A percentile compares a stretch with the other conserved stretches of the same genome.
phyloP scores from a whole-genome alignment of 257 asterid species.

The Galeopsis tetrahit region DNA sequence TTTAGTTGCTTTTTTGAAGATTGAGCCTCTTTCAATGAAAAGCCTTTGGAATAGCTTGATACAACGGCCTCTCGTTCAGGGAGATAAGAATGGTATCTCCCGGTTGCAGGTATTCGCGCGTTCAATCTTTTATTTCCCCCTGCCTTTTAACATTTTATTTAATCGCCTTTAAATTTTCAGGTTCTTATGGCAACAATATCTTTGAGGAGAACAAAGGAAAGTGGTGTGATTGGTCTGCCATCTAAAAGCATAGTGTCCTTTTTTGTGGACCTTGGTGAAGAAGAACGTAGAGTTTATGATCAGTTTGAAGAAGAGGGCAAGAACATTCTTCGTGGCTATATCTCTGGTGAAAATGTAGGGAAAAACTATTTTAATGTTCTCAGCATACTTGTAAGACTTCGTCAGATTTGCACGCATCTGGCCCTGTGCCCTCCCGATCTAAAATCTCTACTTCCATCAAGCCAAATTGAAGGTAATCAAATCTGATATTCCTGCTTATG shows the following conservation, averaged over 20 bases:
- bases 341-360: constrained; percentile 43
- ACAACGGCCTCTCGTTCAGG: constrained; percentile 72
- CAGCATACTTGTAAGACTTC: constrained; percentile 76
- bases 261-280: constrained; percentile 62
- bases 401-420: constrained; percentile 65
- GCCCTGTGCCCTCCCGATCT: constrained; percentile 56
- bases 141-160: not conserved
- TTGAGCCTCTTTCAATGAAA: constrained; percentile 79
- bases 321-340: constrained; percentile 50
- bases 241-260: constrained; percentile 64
- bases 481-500: constrained; percentile 30
- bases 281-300: constrained; percentile 79
- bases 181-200: constrained; percentile 78
- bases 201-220: constrained; percentile 84
- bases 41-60: constrained; percentile 73
- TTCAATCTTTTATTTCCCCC: not conserved
- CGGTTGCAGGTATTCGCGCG: constrained; percentile 66
- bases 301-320: constrained; percentile 77
- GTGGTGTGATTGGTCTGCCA: constrained; percentile 65
- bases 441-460: constrained; percentile 59
- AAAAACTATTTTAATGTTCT: constrained; percentile 64
- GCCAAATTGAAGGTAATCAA: constrained; percentile 75
- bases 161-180: constrained; percentile 40
- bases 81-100: constrained; percentile 72
- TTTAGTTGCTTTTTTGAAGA: constrained; percentile 68